Conservation (phyloP, 1,284 basidiomycete species). For the Neolentinus lepideus region DNA sequence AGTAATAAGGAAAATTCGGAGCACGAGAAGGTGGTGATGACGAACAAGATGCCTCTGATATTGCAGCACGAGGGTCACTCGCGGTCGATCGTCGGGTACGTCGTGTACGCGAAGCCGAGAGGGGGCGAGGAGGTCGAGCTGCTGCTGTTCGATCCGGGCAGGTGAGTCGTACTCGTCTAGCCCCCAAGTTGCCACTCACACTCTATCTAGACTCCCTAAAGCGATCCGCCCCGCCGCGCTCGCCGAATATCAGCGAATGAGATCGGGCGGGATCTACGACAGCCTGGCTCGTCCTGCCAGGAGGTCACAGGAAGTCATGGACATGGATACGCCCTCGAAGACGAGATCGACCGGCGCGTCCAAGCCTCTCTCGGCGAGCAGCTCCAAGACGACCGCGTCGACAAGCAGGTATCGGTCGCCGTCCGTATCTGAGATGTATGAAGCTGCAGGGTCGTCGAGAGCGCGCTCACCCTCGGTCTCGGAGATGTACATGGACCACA, state of each 20-base stretch:
- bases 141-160: constrained; percentile 74
- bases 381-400: too few species aligned
- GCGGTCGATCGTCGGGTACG: constrained; percentile 75
- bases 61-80: constrained; percentile 82
- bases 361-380: too few species aligned
- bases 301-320: too few species aligned
- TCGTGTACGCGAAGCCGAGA: constrained; percentile 30
- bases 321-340: too few species aligned
- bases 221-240: constrained; percentile 10
- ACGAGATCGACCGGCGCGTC: too few species aligned
- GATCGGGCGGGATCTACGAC: neutral
- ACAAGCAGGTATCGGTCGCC: too few species aligned
- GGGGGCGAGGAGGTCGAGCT: constrained; percentile 46
- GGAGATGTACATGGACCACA: neutral
- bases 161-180: too few species aligned
- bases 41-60: constrained; percentile 70
- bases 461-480: neutral
- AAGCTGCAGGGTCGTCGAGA: too few species aligned
- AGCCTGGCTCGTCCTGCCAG: neutral
- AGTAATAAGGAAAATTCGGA: neutral
- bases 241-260: neutral
- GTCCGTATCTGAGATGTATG: too few species aligned
- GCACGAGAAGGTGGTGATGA: neutral
- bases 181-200: too few species aligned
- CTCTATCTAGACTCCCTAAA: constrained; percentile 8